Evolutionary conservation across 345 rosid genomes (phyloP), one percentile per base, ranked within the genome.

Genomic region (Clarkia xantiana): DNA sequence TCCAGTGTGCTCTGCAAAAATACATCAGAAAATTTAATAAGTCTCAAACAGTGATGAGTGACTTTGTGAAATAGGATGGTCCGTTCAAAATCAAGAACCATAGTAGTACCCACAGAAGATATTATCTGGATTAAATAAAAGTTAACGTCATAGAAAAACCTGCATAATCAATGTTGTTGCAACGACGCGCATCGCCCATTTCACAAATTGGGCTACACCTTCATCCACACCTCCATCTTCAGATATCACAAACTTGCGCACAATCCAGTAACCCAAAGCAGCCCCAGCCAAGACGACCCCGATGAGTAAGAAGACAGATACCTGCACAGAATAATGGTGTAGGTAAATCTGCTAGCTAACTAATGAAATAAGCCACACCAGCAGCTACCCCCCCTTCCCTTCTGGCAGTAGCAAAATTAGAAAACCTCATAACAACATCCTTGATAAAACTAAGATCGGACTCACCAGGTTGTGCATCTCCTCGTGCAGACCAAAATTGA

Each of bases 401-500:
- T n/a, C n/a, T n/a, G n/a, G n/a, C n/a, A n/a, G n/a, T 5, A 22
- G 25, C 5, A 22, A 22, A 22, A 22, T 2, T 2, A 22, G 25
- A 22, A 2, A 22, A 22, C 5, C 25, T 22, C 25, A 22, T 22
- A 22, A 22, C 5, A 22, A 29, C 36, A 29, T 29, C 36, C 6
- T 29, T 29, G 36, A 29, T 1, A 7, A 29, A 3, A 29, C 36
- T 5, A 29, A 49, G 40, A 43, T 16, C 40, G 40, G 47, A 71
- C 94, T 76, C 60, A 84, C 95, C 0, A 82, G 90, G 66, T 80
- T 82, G 71, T 87, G 86, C 95, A 93, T 84, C 58, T 93, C 99
- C 47, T 84, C 94, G 49, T 76, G 78, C 44, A 93, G 64, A 47
- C 96, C 96, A 29, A 93, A 84, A 51, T 63, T 93, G 56, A 71